A percentile compares a stretch with the other conserved stretches of the same genome.
phyloP scores from a whole-genome alignment of 208 protist genomes.

The Acanthamoeba polyphaga region DNA sequence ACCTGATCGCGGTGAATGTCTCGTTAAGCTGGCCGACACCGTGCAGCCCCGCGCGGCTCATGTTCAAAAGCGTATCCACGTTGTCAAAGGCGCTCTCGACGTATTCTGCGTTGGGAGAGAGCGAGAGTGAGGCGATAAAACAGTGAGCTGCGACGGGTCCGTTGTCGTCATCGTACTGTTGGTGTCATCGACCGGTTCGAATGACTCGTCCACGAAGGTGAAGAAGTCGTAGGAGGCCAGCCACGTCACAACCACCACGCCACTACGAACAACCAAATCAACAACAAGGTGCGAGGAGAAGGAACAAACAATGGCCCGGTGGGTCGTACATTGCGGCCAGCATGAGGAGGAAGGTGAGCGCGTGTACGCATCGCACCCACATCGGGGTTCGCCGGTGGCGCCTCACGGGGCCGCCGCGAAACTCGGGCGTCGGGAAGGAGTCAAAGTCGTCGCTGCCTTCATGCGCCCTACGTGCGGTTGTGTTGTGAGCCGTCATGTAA shows the following conservation, averaged over 20 bases:
- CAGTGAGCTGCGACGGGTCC: no score
- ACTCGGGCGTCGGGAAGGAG: not conserved
- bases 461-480: not conserved
- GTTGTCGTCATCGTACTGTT: not conserved
- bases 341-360: not conserved
- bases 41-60: not conserved
- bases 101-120: not conserved
- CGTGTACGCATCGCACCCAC: not conserved
- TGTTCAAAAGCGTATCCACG: not conserved
- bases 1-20: not conserved
- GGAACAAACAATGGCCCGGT: no score
- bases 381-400: not conserved
- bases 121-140: not conserved
- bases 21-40: not conserved
- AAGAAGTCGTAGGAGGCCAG: conserved; percentile 5
- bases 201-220: not conserved
- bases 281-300: not conserved
- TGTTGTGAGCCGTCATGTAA: not conserved
- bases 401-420: not conserved
- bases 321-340: no score
- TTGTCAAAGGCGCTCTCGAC: not conserved
- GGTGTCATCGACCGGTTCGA: not conserved
- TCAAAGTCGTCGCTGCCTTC: not conserved
- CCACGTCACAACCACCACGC: conserved; percentile 5
- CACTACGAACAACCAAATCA: not conserved